These are phyloP conservation scores for Persicaria tinctoria DNA, from an alignment of 148 eudicot species.

Conservation along the genomic window DNA sequence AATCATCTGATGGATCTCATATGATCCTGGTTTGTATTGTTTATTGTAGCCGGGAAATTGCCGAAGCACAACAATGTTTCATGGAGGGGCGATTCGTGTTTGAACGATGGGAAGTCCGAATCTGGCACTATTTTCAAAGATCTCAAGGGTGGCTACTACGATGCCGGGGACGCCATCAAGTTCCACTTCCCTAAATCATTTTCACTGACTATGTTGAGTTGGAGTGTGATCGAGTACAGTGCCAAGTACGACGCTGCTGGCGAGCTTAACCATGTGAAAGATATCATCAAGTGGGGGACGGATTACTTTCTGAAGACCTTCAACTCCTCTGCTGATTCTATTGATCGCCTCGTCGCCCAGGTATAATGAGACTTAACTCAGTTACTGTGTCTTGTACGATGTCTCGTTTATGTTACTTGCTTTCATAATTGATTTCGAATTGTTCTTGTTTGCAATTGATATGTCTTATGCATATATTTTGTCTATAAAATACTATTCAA, in stretches of 20 bases:
- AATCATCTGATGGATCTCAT: neutral
- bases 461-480: too few relatives aligned
- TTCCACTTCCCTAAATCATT: constrained; percentile 80
- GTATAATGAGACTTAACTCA: constrained; percentile 18
- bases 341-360: constrained; percentile 58
- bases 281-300: constrained; percentile 88
- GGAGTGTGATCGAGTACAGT: constrained; percentile 97
- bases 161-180: constrained; percentile 98
- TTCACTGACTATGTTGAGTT: constrained; percentile 96
- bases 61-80: constrained; percentile 91
- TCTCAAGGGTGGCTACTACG: constrained; percentile 83
- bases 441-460: too few relatives aligned
- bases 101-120: constrained; percentile 69
- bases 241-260: constrained; percentile 93
- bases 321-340: constrained; percentile 69
- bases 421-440: neutral
- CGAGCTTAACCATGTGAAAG: constrained; percentile 79
- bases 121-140: constrained; percentile 43
- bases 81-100: constrained; percentile 87
- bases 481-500: too few relatives aligned
- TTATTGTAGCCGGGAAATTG: constrained; percentile 66
- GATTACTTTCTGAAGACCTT: constrained; percentile 93
- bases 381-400: neutral
- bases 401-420: neutral
- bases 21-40: neutral